Base-by-base conservation (phyloP, 1,284 basidiomycete species). In the Jaminaea rosea region DNA sequence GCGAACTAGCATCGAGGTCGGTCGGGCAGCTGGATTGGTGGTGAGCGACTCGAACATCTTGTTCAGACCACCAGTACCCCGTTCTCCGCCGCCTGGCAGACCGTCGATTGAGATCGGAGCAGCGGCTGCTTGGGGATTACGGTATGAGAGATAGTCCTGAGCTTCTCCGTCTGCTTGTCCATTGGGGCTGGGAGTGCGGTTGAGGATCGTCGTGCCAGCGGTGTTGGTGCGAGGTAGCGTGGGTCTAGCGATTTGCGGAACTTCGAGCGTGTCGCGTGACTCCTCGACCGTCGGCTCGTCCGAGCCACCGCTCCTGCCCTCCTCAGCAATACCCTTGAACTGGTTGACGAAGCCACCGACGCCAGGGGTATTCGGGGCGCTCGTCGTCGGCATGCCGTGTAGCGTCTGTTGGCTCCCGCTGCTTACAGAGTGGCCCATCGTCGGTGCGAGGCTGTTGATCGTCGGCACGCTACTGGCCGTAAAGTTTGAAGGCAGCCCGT, bases 1-100 rank as follows among this genome's bases (percentile, higher is more conserved):
- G 26, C 56, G 44, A n/a, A 67, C 51, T 19, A 67, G 54, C 63
- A 67, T 65, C n/a, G 65, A 67, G 44, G 54, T 54, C 15, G 59
- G 65, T 8, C 63, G 55, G 10, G 61, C 62, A 21, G 44, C 24
- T n/a, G n/a, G n/a, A n/a, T n/a, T n/a, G n/a, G n/a, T n/a, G 24
- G 49, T n/a, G 17, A 53, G 56, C 2, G 55, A 27, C 19, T 65
- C 61, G 37, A 67, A 67, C 48, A 42, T 17, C 39, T 23, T 42
- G 23, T 42, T 21, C 19, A 67, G 53, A 23, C 61, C 61, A 32
- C 54, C 56, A 53, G 65, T 63, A 19, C 47, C 51, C 19, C 59
- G 42, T 17, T 52, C 53, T 10, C 52, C 42, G 11, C 52, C 58
- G 8, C 55, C 51, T 10, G 65, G 63, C 24, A 65, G 51, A n/a